Conservation (phyloP, 1,284 basidiomycete genomes). For the Melampsora americana region DNA sequence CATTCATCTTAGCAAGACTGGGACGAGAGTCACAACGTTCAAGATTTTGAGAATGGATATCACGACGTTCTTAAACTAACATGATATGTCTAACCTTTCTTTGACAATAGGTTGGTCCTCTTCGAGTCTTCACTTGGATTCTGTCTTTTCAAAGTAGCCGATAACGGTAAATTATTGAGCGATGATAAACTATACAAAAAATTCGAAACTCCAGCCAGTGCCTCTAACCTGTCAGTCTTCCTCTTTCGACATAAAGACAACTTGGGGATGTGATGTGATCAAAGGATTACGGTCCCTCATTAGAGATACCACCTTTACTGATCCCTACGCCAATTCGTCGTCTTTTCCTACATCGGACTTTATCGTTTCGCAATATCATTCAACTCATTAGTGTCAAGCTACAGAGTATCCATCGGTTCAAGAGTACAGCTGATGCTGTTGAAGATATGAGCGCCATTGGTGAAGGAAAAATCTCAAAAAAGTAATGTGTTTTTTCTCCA, state of each 20-base stretch:
- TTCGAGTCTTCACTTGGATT: constrained; percentile 74
- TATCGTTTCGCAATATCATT: neutral
- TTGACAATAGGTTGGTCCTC: constrained; percentile 56
- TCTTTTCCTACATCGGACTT: neutral
- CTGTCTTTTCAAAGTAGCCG: constrained; percentile 94
- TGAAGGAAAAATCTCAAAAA: constrained; percentile 41
- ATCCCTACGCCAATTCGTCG: neutral
- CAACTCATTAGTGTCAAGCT: constrained; percentile 72
- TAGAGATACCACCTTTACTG: neutral
- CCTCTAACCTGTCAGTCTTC: constrained; percentile 77
- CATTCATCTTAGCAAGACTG: no score
- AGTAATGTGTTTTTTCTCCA: neutral
- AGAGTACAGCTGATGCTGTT: constrained; percentile 95
- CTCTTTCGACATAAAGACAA: neutral
- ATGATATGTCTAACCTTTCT: no score
- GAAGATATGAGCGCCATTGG: constrained; percentile 68
- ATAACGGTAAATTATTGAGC: constrained; percentile 80
- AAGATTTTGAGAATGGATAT: no score
- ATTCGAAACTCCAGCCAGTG: constrained; percentile 84
- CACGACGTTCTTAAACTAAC: no score
- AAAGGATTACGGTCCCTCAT: constrained; percentile 10
- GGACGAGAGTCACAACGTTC: no score
- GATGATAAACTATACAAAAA: constrained; percentile 78
- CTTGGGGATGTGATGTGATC: constrained; percentile 14
- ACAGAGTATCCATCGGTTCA: constrained; percentile 92